Percentiles rank a stretch among this genome's conserved stretches.
These are phyloP conservation scores for Skeletonema tropicum DNA, from an alignment of 108 stramenopile species.

Conservation along the genomic window DNA sequence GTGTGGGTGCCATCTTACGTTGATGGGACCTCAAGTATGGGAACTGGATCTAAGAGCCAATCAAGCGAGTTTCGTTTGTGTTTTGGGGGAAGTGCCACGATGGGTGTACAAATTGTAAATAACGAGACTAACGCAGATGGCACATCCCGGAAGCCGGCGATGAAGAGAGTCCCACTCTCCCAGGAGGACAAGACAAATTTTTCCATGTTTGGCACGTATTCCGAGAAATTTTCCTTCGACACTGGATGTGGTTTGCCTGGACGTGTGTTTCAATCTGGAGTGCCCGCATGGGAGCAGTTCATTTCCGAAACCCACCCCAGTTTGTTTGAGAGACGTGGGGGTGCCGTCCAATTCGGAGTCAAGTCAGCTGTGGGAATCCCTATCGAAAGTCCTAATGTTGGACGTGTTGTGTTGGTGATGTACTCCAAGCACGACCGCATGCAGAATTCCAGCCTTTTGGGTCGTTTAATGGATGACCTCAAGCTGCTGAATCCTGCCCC, in stretches of 20 bases:
- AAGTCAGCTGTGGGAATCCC: slow-evolving; percentile 86
- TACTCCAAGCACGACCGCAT: slow-evolving; percentile 78
- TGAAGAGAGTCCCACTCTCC: slow-evolving; percentile 26
- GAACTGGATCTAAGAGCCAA: neutral
- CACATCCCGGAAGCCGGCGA: slow-evolving; percentile 9
- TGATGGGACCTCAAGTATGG: neutral
- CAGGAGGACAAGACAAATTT: slow-evolving; percentile 64
- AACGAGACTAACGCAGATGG: neutral
- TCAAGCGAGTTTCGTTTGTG: slow-evolving; percentile 40
- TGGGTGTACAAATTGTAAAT: slow-evolving; percentile 43
- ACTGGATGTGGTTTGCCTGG: slow-evolving; percentile 90
- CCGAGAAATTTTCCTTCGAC: slow-evolving; percentile 86
- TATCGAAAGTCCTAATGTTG: slow-evolving; percentile 84
- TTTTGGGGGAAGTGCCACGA: slow-evolving; percentile 68
- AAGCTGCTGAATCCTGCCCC: slow-evolving; percentile 82
- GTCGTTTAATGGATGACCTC: slow-evolving; percentile 68
- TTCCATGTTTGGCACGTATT: slow-evolving; percentile 81
- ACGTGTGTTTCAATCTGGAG: slow-evolving; percentile 66
- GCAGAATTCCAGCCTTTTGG: slow-evolving; percentile 69
- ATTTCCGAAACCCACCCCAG: slow-evolving; percentile 68
- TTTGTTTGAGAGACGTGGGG: slow-evolving; percentile 86
- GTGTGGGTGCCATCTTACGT: slow-evolving; percentile 78
- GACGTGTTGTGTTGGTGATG: slow-evolving; percentile 75
- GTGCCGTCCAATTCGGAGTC: slow-evolving; percentile 84
- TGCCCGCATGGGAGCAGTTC: slow-evolving; percentile 82